Percentiles rank a stretch among this genome's conserved stretches.
Evolutionary conservation across 2,329 filamentous ascomycete species (phyloP).

Genomic region (Colletotrichum orchidophilum): DNA sequence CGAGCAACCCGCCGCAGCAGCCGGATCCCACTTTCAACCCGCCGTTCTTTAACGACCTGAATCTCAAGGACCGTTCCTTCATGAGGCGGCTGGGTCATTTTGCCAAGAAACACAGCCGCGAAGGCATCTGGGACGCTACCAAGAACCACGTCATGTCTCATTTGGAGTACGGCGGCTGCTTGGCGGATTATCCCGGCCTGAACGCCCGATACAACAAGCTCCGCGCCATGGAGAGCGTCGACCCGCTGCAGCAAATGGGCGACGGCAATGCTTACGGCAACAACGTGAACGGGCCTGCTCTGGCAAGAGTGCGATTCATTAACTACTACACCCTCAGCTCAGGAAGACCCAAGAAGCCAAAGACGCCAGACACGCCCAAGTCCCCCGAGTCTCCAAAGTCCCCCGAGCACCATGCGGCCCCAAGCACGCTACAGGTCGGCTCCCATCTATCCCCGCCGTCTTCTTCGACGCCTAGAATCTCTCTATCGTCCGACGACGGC

Average conservation of each 20-base stretch:
- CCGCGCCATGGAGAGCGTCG: conserved; percentile 75
- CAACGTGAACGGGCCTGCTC: conserved; percentile 41
- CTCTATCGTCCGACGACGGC: conserved; percentile 53
- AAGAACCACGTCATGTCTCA: conserved; percentile 81
- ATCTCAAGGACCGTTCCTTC: conserved; percentile 74
- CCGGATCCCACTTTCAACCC: conserved; percentile 78
- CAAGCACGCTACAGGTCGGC: not conserved
- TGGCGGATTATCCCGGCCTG: conserved; percentile 79
- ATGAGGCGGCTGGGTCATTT: conserved; percentile 78
- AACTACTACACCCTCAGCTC: conserved; percentile 94
- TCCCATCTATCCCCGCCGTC: conserved; percentile 16
- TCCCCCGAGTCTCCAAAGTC: conserved; percentile 7
- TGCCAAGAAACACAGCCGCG: conserved; percentile 78
- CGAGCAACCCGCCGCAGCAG: conserved; percentile 30
- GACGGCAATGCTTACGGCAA: conserved; percentile 34
- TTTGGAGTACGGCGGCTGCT: conserved; percentile 82
- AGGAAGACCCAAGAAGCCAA: conserved; percentile 69
- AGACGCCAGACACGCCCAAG: conserved; percentile 37
- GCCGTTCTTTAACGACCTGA: conserved; percentile 78
- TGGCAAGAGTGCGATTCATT: conserved; percentile 76
- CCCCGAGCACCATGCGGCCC: not conserved
- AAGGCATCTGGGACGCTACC: conserved; percentile 75
- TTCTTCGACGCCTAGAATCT: conserved; percentile 50
- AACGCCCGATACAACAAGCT: conserved; percentile 75
- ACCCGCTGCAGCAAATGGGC: conserved; percentile 56